Percentiles rank a stretch among this genome's conserved stretches.
phyloP scores from a whole-genome alignment of 305 asterid species.

The Withania somnifera region DNA sequence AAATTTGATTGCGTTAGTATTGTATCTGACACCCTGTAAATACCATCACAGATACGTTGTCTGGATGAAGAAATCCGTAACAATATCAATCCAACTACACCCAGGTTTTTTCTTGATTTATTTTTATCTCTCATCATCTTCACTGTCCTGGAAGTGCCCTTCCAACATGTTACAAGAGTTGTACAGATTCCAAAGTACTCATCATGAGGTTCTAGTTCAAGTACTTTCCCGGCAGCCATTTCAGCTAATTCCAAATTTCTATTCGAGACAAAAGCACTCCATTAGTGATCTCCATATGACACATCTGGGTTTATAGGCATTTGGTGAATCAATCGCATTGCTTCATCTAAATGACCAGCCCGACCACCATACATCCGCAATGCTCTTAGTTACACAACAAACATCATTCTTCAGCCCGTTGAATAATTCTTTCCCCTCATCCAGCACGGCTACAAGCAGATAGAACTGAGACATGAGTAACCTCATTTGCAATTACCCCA shows the following conservation, averaged over 20 bases:
- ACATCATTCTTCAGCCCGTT: constrained; percentile 18
- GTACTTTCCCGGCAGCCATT: constrained; percentile 25
- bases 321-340: constrained; percentile 26
- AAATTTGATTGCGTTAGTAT: constrained; percentile 21
- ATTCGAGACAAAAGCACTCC: constrained; percentile 38
- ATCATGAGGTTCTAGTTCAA: constrained; percentile 34
- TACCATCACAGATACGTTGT: constrained; percentile 10
- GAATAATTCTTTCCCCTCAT: constrained; percentile 52
- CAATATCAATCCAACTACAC: constrained; percentile 30
- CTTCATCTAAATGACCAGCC: constrained; percentile 53
- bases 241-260: constrained; percentile 37
- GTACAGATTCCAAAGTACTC: constrained; percentile 38
- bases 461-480: constrained; percentile 50
- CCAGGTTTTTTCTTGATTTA: constrained; percentile 25
- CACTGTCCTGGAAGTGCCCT: constrained; percentile 18
- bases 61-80: constrained; percentile 41
- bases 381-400: constrained; percentile 38
- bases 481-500: constrained; percentile 43
- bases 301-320: constrained; percentile 69
- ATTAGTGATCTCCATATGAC: constrained; percentile 66
- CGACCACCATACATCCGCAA: constrained; percentile 68
- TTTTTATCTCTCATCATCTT: constrained; percentile 38
- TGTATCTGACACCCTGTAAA: constrained; percentile 21
- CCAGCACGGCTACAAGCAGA: constrained; percentile 77
- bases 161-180: constrained; percentile 43